A percentile compares a stretch with the other conserved stretches of the same genome.
Conservation (phyloP, 441 rosid species). For the Lepidium campestre region DNA sequence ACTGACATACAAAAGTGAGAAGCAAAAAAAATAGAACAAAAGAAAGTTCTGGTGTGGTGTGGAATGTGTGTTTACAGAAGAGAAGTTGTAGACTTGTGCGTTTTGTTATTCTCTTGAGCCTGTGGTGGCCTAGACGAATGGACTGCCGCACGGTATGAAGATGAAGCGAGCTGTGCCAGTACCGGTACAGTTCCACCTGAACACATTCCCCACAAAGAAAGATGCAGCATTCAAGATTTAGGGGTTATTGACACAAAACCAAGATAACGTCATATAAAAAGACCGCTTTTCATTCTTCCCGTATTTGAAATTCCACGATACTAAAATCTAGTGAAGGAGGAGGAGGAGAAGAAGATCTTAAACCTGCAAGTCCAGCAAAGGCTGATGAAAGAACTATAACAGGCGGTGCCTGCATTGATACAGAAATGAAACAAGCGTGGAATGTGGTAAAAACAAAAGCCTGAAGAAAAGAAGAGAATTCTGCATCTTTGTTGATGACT, state of each 20-base stretch:
- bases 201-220: constrained; percentile 5
- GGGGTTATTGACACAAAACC: not conserved
- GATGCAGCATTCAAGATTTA: not conserved
- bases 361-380: constrained; percentile 88
- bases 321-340: not conserved
- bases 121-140: constrained; percentile 34
- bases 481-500: constrained; percentile 28
- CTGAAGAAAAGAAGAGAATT: not conserved
- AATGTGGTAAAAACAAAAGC: not conserved
- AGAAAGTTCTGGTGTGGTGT: not conserved
- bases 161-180: constrained; percentile 71
- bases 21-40: not conserved
- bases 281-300: not conserved
- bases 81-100: constrained; percentile 22
- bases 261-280: not conserved
- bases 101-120: constrained; percentile 11
- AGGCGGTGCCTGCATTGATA: constrained; percentile 73
- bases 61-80: constrained; percentile 19
- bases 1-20: constrained; percentile 4
- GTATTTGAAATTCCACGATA: not conserved
- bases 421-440: not conserved
- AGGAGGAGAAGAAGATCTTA: constrained; percentile 10
- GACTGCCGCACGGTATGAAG: constrained; percentile 67
- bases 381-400: constrained; percentile 88
- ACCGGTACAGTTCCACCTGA: constrained; percentile 88